Conservation (phyloP, 108 stramenopile species). For the Craspedostauros australis region DNA sequence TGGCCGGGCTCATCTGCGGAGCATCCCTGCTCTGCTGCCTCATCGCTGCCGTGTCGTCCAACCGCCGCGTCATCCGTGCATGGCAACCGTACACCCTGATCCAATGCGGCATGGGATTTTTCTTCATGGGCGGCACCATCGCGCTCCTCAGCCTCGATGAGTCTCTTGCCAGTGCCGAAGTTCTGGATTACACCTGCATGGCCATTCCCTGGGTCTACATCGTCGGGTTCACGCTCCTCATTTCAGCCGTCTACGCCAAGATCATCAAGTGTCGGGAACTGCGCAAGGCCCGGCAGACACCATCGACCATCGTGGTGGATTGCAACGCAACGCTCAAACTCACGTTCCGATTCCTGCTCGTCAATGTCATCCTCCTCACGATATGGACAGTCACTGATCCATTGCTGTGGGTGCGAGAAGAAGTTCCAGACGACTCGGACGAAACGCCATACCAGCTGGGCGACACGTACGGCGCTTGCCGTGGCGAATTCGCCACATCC, state of each 20-base stretch:
- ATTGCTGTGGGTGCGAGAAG: conserved; percentile 19
- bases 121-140: conserved; percentile 35
- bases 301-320: conserved; percentile 10
- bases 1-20: conserved; percentile 20
- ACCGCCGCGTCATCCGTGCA: conserved; percentile 32
- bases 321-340: conserved; percentile 2
- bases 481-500: not conserved
- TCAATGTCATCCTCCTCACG: conserved; percentile 21
- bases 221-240: conserved; percentile 43
- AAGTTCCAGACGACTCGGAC: conserved; percentile 4
- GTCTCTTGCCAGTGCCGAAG: conserved; percentile 2
- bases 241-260: conserved; percentile 45
- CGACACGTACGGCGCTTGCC: conserved; percentile 25
- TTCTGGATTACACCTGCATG: conserved; percentile 25
- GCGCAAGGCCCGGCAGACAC: conserved; percentile 13
- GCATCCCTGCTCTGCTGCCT: no score
- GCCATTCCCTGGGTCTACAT: conserved; percentile 31
- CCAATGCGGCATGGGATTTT: conserved; percentile 27
- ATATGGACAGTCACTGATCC: conserved; percentile 28
- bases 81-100: conserved; percentile 52
- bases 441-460: conserved; percentile 3
- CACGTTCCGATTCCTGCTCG: conserved; percentile 5
- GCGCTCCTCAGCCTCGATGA: conserved; percentile 37
- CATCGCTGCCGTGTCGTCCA: conserved; percentile 12
- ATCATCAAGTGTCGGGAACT: conserved; percentile 37